Evolutionary conservation across 352 stramenopile species (phyloP), one percentile per base, ranked within the genome.

Genomic region (Phytophthora agathidicida): DNA sequence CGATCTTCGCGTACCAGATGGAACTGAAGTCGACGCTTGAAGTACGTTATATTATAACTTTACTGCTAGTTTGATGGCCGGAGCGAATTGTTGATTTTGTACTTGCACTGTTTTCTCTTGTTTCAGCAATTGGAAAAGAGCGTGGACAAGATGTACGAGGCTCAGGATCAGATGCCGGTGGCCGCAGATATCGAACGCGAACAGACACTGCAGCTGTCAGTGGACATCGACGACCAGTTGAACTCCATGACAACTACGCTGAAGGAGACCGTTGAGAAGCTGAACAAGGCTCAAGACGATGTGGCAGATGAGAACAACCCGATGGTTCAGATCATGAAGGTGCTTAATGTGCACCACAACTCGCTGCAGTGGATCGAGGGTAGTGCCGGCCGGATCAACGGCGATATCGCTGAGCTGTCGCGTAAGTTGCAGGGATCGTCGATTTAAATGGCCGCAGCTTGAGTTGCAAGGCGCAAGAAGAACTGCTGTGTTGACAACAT

Each of bases 101-200:
- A 20, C n/a, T 33, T 50, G 5, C 47, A 8, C 9, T 33, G 33
- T 54, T 41, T 27, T 45, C 2, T 38, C 23, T 1, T 19, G 51
- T 20, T 44, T 11, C 41, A 94, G 86, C 80, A 93, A 91, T 56
- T 95, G 44, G 86, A 95, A 60, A 88, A 91, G 55, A 93, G 84
- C 44, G 83, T 95, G 10, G 86, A 95, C 80, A 95, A 95, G 48
- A 92, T 95, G 83, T 95, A 93, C 58, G 86, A 95, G 56, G 65
- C 77, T 24, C 84, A 95, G 57, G 78, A 91, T 26, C 86, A 94
- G 46, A 93, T 94, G 76, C 86, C 86, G 11, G 73, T 93, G 2
- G 80, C 86, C 7, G 86, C 86, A 0, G 86, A 95, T 47, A 93
- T 94, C 57, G 84, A 95, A 57, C 84, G 86, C 48, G 86, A 95